Conservation (phyloP, 2,329 filamentous ascomycete species). For the Metarhizium rileyi region DNA sequence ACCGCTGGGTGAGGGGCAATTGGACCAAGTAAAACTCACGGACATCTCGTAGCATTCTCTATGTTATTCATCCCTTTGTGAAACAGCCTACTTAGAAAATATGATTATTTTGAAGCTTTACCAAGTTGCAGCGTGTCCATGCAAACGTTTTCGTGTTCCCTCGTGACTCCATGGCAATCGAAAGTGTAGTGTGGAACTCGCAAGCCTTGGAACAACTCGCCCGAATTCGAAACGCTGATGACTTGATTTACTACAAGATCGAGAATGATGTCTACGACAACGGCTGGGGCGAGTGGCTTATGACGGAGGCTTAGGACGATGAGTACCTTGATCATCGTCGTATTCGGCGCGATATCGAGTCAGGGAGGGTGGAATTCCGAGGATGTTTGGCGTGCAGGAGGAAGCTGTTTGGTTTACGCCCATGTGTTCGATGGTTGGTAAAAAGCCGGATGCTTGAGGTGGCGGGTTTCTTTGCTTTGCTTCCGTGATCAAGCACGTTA, state of each 20-base stretch:
- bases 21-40: slow-evolving; percentile 39
- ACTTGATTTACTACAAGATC: slow-evolving; percentile 66
- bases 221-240: too few relatives aligned
- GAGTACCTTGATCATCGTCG: slow-evolving; percentile 70
- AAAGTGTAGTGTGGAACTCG: slow-evolving; percentile 16
- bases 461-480: not conserved
- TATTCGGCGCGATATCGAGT: slow-evolving; percentile 84
- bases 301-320: slow-evolving; percentile 92
- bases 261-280: slow-evolving; percentile 90
- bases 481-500: too few relatives aligned
- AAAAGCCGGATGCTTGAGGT: slow-evolving; percentile 49
- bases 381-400: slow-evolving; percentile 80
- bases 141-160: not conserved
- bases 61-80: not conserved
- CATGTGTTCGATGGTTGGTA: slow-evolving; percentile 89
- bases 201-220: too few relatives aligned
- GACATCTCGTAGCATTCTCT: not conserved
- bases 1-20: slow-evolving; percentile 84
- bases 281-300: slow-evolving; percentile 91
- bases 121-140: not conserved
- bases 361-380: slow-evolving; percentile 86
- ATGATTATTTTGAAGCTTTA: not conserved
- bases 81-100: not conserved
- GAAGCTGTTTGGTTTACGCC: slow-evolving; percentile 90
- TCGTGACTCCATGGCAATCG: slow-evolving; percentile 23